Base-by-base conservation (phyloP, 345 rosid species). In the Cardamine chenopodiifolia region DNA sequence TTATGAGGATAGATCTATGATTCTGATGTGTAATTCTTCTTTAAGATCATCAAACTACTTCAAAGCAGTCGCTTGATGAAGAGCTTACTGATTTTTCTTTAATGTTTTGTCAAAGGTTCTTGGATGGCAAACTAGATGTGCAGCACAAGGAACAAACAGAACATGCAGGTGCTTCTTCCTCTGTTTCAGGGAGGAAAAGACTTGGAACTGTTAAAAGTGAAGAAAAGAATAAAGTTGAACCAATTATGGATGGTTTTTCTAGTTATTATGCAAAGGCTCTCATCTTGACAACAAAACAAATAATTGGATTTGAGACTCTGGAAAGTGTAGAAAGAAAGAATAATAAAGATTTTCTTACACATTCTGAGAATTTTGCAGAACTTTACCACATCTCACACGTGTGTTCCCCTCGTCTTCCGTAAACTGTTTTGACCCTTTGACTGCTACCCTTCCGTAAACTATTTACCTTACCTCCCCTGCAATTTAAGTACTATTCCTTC, bases 91-190 rank as follows among this genome's bases (percentile, higher is more conserved):
- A 9, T n/a, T 45, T 45, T 47, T 14, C n/a, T 60, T 37, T 37
- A 66, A 34, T 76, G 54, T 44, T 63, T 62, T 71, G 25, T 48
- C 12, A 50, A 49, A 95, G 99, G 86, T 88, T 84, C 71, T 72
- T 96, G 80, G 89, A 92, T 66, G 95, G 96, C 18, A 68, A 82
- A 18, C 72, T 87, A 73, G 91, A 87, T 71, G 75, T 42, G 65
- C 85, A 80, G 53, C 42, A 88, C n/a, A 62, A 2, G 31, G 84
- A 80, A 37, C 70, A 53, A 54, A n/a, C 61, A n/a, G 83, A 74
- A 44, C 76, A 68, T 62, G 69, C 72, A 28, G 72, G 50, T 80
- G 80, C 80, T 57, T 73, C 86, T 68, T 66, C 79, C 44, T 63
- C 64, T 68, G 77, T 75, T 73, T 79, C 78, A 18, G 77, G 60